A percentile compares a stretch with the other conserved stretches of the same genome.
phyloP scores from a whole-genome alignment of 768 basidiomycete genomes.

The Termitomyces sp. region DNA sequence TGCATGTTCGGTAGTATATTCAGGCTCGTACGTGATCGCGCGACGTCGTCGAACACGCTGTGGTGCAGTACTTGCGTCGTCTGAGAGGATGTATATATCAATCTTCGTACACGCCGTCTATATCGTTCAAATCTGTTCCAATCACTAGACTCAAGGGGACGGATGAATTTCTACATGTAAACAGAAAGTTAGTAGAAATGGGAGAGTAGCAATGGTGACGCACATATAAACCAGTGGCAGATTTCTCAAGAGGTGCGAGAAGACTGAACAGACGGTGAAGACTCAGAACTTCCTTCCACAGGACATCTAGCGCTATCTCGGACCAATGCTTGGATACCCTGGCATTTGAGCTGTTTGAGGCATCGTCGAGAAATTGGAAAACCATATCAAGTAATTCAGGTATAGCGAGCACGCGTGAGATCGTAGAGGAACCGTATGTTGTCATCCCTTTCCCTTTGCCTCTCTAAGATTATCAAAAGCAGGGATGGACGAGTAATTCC shows the following conservation, averaged over 20 bases:
- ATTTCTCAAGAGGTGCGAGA: slow-evolving; percentile 36
- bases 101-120: slow-evolving; percentile 38
- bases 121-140: slow-evolving; percentile 55
- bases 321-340: slow-evolving; percentile 57
- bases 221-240: slow-evolving; percentile 20
- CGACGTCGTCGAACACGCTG: slow-evolving; percentile 47
- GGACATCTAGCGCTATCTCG: slow-evolving; percentile 45
- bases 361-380: slow-evolving; percentile 38
- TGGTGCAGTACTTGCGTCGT: slow-evolving; percentile 20
- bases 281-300: slow-evolving; percentile 52
- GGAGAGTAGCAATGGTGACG: neutral
- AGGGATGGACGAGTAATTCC: neutral
- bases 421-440: no score
- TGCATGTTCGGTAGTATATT: slow-evolving; percentile 52
- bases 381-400: slow-evolving; percentile 58
- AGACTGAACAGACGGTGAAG: slow-evolving; percentile 39
- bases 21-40: slow-evolving; percentile 46
- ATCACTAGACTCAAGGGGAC: slow-evolving; percentile 37
- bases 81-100: slow-evolving; percentile 21
- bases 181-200: neutral
- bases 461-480: no score
- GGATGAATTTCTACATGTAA: slow-evolving; percentile 31
- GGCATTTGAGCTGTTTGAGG: slow-evolving; percentile 38
- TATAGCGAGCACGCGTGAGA: slow-evolving; percentile 44
- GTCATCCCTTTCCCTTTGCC: no score